Base-by-base conservation (phyloP, 2,329 filamentous ascomycete species). In the Dactylellina haptotyla region DNA sequence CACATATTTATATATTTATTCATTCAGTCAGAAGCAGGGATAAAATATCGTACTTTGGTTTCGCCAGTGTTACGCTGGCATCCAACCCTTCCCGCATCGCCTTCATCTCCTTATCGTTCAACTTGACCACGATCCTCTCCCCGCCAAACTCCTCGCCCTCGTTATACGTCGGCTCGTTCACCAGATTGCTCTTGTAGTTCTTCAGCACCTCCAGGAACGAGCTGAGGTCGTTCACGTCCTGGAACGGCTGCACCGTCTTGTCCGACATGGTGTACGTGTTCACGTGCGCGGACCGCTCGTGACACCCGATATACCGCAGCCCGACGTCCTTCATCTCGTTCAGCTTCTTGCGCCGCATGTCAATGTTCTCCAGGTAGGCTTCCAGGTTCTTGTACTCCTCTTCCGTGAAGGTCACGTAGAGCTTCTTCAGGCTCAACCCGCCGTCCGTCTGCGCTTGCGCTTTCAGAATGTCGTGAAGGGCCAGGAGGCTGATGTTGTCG, bases 201-300 rank as follows among this genome's bases (percentile, higher is more conserved):
- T 72, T 72, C 18, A 65, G 59, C 2, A 72, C 67, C 20, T 72
- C 67, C 26, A 72, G 39, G 28, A 72, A 72, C 8, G 67, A 53
- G 16, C 59, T 58, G 8, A 72, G 59, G 14, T 72, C 67, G 30
- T 72, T 72, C 10, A 72, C 67, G 50, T 72, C 67, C 28, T 72
- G 67, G 67, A 72, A 72, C 4, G 67, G 67, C 39, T 72, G 67
- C 16, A 72, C 59, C 9, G 67, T 65, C 67, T 72, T 72, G 28
- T 72, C 67, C 6, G 67, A 65, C 67, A 72, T 72, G n/a, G 67
- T 64, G 59, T 72, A 72, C 10, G 67, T 72, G 59, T 72, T 72
- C 8, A 72, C 67, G 30, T 72, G 67, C 10, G 67, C 67, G 20
- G 67, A 65, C 16, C 67, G 67, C 16, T 72, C 67, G 20, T 72